Evolutionary conservation across 352 stramenopile genomes (phyloP).

Genomic region (Chrysophaeum taylorii): DNA sequence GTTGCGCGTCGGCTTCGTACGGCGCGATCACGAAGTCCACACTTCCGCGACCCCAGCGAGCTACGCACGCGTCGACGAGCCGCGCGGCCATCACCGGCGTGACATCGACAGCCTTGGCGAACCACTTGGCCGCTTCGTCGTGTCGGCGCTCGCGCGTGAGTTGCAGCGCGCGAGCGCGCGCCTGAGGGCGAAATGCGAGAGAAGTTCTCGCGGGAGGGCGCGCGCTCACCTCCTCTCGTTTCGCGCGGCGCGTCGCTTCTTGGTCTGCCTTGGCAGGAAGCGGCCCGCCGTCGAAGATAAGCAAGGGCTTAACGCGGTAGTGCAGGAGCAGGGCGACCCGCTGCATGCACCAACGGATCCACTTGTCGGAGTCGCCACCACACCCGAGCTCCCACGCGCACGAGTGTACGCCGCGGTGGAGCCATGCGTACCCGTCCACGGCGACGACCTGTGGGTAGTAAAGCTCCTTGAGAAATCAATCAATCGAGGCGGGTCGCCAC

Average conservation of each 20-base stretch:
- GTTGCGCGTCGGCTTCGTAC: constrained; percentile 94
- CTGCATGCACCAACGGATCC: constrained; percentile 70
- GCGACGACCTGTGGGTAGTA: neutral
- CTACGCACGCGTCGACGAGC: neutral
- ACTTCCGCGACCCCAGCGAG: neutral
- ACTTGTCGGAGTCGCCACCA: constrained; percentile 20
- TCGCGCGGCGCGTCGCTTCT: constrained; percentile 20
- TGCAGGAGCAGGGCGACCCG: constrained; percentile 69
- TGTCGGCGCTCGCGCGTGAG: constrained; percentile 28
- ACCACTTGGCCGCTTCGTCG: constrained; percentile 30
- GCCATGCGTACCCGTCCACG: constrained; percentile 9
- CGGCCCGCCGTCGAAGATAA: constrained; percentile 84
- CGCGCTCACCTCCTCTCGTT: neutral
- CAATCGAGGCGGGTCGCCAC: too few species aligned
- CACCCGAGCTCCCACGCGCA: constrained; percentile 11
- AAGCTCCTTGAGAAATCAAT: too few species aligned
- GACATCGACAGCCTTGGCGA: constrained; percentile 40
- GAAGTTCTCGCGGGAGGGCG: too few species aligned
- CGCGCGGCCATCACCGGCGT: constrained; percentile 39
- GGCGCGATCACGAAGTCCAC: constrained; percentile 86
- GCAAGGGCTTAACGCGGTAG: constrained; percentile 63
- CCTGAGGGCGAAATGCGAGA: neutral
- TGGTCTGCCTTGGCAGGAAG: constrained; percentile 64
- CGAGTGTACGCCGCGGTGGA: constrained; percentile 7
- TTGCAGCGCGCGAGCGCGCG: constrained; percentile 21